Base-by-base conservation (phyloP, 805 yeast species). In the Schwanniomyces pseudopolymorphus region DNA sequence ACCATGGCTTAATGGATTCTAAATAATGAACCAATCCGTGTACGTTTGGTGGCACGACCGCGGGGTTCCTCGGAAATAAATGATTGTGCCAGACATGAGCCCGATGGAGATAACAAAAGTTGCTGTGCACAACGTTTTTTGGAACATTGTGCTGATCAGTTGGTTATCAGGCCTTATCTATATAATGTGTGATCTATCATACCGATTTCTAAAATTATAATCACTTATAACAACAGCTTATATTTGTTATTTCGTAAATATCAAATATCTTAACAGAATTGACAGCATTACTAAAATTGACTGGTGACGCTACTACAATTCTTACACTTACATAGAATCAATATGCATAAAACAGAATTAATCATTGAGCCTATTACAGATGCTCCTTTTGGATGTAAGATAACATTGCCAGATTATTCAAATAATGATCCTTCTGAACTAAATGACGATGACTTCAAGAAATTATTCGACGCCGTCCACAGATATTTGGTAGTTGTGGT, bases 401-500 rank as follows among this genome's bases (percentile, higher is more conserved):
- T 89, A 40, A 67, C 63, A 5, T 67, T 89, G 36, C 96, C 96
- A 28, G 61, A 63, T 3, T 85, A 85, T 53, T 78, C 86, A 49
- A 55, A 64, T 24, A 82, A 79, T 45, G 96, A 89, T 66, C 96
- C 96, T 13, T 75, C 87, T 3, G 61, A 75, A 45, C 74, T 89
- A 49, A 75, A 70, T 51, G 87, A 84, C 3, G 78, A 67, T 5
- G 94, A 89, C 57, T 88, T 88, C 67, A 67, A 75, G 44, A 54
- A 59, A 7, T 74, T 89, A 49, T 80, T 77, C 54, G 77, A 79
- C 26, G 92, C 91, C 0, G 76, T 89, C 4, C 82, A 83, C 56
- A 76, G 75, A 7, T 67, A 89, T 60, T 78, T 87, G 43, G 96
- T 89, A 7, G 71, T 87, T 14, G 85, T 89, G 14, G 79, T 89